Base-by-base conservation (phyloP, 257 asterid species). In the Agastache rugosa region DNA sequence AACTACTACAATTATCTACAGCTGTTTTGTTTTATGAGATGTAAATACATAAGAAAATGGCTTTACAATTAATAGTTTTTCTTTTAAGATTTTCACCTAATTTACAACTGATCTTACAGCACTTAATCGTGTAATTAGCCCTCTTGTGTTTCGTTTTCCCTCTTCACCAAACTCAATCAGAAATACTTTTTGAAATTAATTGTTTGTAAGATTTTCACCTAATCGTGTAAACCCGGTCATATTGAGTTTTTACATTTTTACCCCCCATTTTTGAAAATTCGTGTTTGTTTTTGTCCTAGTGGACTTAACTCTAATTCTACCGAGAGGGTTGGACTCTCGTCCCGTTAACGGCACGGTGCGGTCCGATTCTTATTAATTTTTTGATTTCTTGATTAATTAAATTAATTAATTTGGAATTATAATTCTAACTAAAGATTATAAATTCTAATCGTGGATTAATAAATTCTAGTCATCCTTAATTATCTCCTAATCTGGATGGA, bases 121-220 rank as follows among this genome's bases (percentile, higher is more conserved):
- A 48, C 54, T 48, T 3, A 48, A 48, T 48, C 54, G 3, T 3
- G 15, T 45, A 44, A 45, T 31, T 31, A 31, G 5, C 34, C 34
- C 37, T 12, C 6, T 53, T 54, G 9, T 54, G 6, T 19, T 53
- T 10, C 5, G 11, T 8, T 53, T 9, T 53, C 3, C 15, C 11
- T 54, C 12, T 11, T 11, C 4, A 12, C 11, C 39, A 23, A 58
- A 23, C 63, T 25, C 19, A 58, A 58, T 12, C 0, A 25, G 17
- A 58, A n/a, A 1, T 25, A 25, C 19, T 4, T 23, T 5, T 58
- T 48, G 10, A 19, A 25, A 5, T 58, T 4, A 56, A 27, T 59
- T 55, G 25, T 59, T 64, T 39, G 70, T 20, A 6, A 37, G 16
- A 37, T 17, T 39, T 42, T 63, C 69, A 63, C 53, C 35, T 63